Conservation (phyloP, 2,329 filamentous ascomycete species). For the Penicillium paneum region DNA sequence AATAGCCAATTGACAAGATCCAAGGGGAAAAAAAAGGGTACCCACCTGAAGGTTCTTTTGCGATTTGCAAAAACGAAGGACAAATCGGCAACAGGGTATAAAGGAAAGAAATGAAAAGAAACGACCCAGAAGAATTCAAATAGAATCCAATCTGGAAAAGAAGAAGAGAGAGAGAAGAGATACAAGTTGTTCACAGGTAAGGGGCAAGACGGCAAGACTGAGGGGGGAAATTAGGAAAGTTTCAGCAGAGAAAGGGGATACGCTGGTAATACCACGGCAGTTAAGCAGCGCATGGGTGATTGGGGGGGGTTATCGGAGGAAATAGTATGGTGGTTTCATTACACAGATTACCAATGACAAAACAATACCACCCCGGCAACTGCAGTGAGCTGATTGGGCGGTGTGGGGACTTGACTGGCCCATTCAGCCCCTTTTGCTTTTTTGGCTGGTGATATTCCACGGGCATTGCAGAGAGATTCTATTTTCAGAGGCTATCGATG, state of each 20-base stretch:
- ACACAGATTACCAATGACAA: conserved; percentile 1
- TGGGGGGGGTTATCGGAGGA: not conserved
- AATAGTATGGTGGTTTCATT: not conserved
- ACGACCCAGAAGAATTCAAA: conserved; percentile 11
- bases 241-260: conserved; percentile 28
- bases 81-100: conserved; percentile 1
- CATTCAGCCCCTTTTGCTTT: conserved; percentile 10
- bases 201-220: conserved; percentile 14
- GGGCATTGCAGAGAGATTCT: not conserved
- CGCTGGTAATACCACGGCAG: conserved; percentile 11
- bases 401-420: not conserved
- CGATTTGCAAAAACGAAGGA: conserved; percentile 6
- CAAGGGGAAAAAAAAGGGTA: not conserved
- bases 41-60: conserved; percentile 11
- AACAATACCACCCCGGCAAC: not conserved
- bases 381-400: conserved; percentile 5
- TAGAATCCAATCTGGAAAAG: conserved; percentile 13
- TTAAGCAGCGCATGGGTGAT: not conserved
- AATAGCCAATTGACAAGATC: conserved; percentile 6
- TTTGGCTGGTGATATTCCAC: not conserved
- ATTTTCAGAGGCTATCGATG: not conserved
- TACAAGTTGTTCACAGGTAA: conserved; percentile 16
- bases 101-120: conserved; percentile 14
- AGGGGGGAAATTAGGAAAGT: conserved; percentile 25
- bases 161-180: conserved; percentile 14